These are phyloP conservation scores for Tilletia caries DNA, from an alignment of 1,284 basidiomycete species.

Conservation along the genomic window DNA sequence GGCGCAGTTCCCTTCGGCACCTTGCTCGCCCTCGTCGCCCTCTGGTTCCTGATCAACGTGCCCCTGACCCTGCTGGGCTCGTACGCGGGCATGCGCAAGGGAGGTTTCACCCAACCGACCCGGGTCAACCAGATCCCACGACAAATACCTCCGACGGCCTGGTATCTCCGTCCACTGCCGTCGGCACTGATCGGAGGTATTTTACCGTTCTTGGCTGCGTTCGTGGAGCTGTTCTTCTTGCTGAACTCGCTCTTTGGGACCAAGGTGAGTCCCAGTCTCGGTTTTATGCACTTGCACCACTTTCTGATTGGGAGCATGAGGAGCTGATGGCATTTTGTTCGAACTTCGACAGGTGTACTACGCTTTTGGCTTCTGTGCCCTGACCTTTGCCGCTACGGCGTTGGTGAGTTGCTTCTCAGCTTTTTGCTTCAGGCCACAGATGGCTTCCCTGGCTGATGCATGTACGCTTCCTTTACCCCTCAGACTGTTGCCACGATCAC, in stretches of 20 bases:
- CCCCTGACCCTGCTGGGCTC: constrained; percentile 64
- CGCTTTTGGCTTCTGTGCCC: constrained; percentile 88
- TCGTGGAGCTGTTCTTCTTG: constrained; percentile 92
- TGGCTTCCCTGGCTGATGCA: neutral
- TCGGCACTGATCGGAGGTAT: constrained; percentile 80
- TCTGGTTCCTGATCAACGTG: constrained; percentile 96
- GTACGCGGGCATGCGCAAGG: constrained; percentile 76
- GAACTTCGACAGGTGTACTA: constrained; percentile 59
- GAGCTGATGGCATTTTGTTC: constrained; percentile 26
- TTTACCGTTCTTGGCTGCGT: constrained; percentile 91
- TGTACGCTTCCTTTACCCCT: too few relatives aligned
- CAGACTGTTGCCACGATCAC: constrained; percentile 46
- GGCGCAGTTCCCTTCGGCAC: constrained; percentile 94
- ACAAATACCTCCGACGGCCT: constrained; percentile 54
- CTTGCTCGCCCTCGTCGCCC: constrained; percentile 76
- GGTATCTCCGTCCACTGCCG: constrained; percentile 60
- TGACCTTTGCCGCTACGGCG: constrained; percentile 79
- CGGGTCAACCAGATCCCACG: constrained; percentile 83
- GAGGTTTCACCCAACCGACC: constrained; percentile 79
- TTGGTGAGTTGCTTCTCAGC: constrained; percentile 72
- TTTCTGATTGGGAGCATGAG: neutral
- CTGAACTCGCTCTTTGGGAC: constrained; percentile 90
- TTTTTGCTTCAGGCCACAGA: neutral
- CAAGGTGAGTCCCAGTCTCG: constrained; percentile 58
- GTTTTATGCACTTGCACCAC: constrained; percentile 55